These are phyloP conservation scores for Penicillium sp. DNA, from an alignment of 2,329 filamentous ascomycete genomes.

Conservation along the genomic window DNA sequence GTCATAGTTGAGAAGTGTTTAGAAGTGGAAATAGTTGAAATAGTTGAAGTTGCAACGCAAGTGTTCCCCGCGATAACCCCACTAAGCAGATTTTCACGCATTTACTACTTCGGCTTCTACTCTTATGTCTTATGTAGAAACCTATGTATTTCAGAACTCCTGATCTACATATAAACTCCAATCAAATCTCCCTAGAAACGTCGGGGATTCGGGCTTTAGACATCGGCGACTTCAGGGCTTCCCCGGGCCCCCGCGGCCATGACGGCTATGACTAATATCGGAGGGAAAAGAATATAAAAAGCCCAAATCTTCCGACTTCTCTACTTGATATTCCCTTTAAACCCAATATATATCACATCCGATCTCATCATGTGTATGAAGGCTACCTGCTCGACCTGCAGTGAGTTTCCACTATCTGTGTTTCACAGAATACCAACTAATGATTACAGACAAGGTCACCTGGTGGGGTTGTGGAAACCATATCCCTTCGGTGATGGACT, in stretches of 20 bases:
- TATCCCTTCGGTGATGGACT: constrained; percentile 54
- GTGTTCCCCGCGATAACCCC: constrained; percentile 3
- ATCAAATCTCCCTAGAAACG: not conserved
- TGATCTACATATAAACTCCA: not conserved
- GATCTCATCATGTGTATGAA: constrained; percentile 54
- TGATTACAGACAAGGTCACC: constrained; percentile 46
- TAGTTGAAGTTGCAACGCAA: not conserved
- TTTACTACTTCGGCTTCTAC: not conserved
- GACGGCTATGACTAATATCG: constrained; percentile 19
- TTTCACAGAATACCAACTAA: constrained; percentile 7
- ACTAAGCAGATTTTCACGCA: not conserved
- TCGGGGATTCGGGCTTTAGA: constrained; percentile 23
- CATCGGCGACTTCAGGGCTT: constrained; percentile 13
- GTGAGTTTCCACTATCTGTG: constrained; percentile 39
- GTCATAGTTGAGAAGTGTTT: constrained; percentile 24
- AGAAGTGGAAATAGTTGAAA: not conserved
- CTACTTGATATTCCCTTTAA: not conserved
- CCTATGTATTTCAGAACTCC: not conserved
- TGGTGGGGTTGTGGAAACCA: constrained; percentile 61
- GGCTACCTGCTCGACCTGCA: constrained; percentile 53
- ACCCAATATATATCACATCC: not conserved
- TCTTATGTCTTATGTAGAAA: not conserved
- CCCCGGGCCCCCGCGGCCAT: not conserved
- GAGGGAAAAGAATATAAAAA: constrained; percentile 15
- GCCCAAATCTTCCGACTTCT: constrained; percentile 1